Evolutionary conservation across 2,329 filamentous ascomycete genomes (phyloP).

Genomic region (Juglanconis oblonga): DNA sequence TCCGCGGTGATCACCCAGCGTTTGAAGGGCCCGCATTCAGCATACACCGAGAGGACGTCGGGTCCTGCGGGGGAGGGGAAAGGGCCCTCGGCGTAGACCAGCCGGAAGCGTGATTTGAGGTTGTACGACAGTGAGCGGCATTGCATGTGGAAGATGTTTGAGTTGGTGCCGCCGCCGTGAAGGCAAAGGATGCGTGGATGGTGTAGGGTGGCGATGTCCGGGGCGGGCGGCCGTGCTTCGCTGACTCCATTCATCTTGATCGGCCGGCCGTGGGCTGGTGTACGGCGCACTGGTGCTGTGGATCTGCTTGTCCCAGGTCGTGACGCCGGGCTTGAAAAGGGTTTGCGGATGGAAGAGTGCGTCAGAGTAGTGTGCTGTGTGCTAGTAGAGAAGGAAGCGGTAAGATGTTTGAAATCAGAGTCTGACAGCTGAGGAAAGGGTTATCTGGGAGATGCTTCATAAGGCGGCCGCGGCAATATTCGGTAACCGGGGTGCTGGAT

Average conservation of each 20-base stretch:
- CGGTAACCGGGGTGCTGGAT: neutral
- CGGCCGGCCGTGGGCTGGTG: neutral
- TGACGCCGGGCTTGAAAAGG: too few relatives aligned
- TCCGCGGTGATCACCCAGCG: slow-evolving; percentile 28
- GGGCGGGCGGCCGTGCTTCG: slow-evolving; percentile 48
- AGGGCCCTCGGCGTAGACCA: slow-evolving; percentile 71
- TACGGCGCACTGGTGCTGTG: too few relatives aligned
- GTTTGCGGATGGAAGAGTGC: too few relatives aligned
- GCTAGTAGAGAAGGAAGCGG: neutral
- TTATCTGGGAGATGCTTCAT: neutral
- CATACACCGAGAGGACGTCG: slow-evolving; percentile 63
- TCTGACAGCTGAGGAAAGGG: neutral
- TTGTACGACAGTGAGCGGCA: slow-evolving; percentile 50
- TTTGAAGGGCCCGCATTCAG: slow-evolving; percentile 62
- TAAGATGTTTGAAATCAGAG: neutral
- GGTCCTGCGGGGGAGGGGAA: slow-evolving; percentile 61
- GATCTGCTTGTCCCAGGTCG: neutral
- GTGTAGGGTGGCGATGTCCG: slow-evolving; percentile 24
- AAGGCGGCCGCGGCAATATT: neutral
- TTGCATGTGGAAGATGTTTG: slow-evolving; percentile 66
- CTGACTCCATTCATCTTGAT: slow-evolving; percentile 2
- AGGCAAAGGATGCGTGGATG: slow-evolving; percentile 73
- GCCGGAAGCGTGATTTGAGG: slow-evolving; percentile 59
- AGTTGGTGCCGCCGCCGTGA: slow-evolving; percentile 76
- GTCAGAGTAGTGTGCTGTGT: too few relatives aligned